A percentile compares a stretch with the other conserved stretches of the same genome.
Conservation (phyloP, 1,284 basidiomycete species). For the Trametes sp. region DNA sequence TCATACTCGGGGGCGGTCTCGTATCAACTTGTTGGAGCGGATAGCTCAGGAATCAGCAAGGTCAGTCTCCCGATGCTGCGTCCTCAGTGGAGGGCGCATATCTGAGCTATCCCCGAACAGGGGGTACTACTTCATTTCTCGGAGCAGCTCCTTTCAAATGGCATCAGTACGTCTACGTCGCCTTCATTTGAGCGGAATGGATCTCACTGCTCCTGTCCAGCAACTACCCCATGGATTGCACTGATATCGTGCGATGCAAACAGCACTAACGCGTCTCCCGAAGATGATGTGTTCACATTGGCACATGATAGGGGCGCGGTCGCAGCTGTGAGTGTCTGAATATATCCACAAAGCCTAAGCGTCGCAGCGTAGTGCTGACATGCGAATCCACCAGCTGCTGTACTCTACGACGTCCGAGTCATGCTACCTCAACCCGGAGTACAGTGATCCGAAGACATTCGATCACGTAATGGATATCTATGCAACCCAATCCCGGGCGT, state of each 20-base stretch:
- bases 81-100: too few relatives aligned
- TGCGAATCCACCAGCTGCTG: background rate
- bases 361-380: background rate
- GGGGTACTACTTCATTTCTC: background rate
- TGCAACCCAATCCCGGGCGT: background rate
- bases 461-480: background rate
- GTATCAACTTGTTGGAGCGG: background rate
- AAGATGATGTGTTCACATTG: slow-evolving; percentile 77
- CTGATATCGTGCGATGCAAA: slow-evolving; percentile 81
- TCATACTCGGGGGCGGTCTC: background rate
- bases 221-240: slow-evolving; percentile 83
- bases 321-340: slow-evolving; percentile 59
- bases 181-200: too few relatives aligned
- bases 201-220: too few relatives aligned
- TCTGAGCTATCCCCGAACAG: background rate
- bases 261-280: slow-evolving; percentile 60
- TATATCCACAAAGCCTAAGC: background rate
- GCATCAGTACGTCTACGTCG: background rate
- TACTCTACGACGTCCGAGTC: background rate
- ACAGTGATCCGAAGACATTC: background rate
- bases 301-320: slow-evolving; percentile 78
- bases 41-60: background rate
- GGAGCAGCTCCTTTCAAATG: background rate
- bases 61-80: background rate
- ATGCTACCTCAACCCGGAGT: background rate